These are phyloP conservation scores for Thermomucor indicae-seudaticae DNA, from an alignment of 371 early-diverging fungal genomes.

Conservation along the genomic window DNA sequence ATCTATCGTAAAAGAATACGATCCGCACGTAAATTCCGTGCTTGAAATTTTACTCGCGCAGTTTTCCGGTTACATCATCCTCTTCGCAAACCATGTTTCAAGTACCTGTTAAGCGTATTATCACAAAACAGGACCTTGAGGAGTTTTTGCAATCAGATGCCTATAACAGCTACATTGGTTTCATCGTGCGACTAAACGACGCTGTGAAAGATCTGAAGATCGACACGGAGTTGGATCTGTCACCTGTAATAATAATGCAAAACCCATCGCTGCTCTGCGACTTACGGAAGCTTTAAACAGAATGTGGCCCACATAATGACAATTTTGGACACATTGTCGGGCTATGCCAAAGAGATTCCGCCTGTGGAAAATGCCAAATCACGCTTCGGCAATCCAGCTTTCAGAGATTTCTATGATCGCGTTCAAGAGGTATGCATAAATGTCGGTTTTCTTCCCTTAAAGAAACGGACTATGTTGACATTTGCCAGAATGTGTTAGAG, in stretches of 20 bases:
- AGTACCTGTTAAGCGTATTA: slow-evolving; percentile 69
- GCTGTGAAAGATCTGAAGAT: slow-evolving; percentile 66
- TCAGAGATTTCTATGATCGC: slow-evolving; percentile 75
- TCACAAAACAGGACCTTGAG: slow-evolving; percentile 82
- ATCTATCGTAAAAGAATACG: neutral
- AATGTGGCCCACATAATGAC: slow-evolving; percentile 54
- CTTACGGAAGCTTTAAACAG: slow-evolving; percentile 21
- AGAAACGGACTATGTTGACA: neutral
- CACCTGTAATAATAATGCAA: slow-evolving; percentile 39
- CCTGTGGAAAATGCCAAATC: slow-evolving; percentile 75
- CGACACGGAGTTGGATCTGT: slow-evolving; percentile 39
- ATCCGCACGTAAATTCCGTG: neutral
- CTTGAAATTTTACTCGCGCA: neutral
- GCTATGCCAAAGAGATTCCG: slow-evolving; percentile 66
- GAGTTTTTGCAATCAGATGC: slow-evolving; percentile 68
- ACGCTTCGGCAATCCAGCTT: slow-evolving; percentile 92
- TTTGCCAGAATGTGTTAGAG: slow-evolving; percentile 7
- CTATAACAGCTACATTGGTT: slow-evolving; percentile 61
- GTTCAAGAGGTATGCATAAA: slow-evolving; percentile 47
- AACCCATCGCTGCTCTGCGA: neutral
- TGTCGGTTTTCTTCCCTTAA: neutral
- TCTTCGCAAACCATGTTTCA: slow-evolving; percentile 20
- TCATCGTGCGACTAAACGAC: slow-evolving; percentile 68
- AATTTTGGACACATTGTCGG: slow-evolving; percentile 58
- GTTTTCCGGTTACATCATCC: neutral